phyloP scores from a whole-genome alignment of 805 yeast genomes.

The Candida jianshihensis region DNA sequence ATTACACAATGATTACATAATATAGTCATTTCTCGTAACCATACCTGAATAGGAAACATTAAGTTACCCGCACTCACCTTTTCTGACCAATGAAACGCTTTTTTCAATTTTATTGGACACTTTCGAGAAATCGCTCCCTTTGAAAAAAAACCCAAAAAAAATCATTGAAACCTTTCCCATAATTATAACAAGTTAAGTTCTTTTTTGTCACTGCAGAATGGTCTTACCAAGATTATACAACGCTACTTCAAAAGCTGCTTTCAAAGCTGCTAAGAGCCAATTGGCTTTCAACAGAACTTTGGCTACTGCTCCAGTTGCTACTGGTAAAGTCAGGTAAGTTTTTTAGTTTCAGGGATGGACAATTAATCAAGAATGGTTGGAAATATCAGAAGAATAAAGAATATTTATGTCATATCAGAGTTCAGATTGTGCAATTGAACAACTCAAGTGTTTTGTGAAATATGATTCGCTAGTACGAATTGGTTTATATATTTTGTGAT shows the following conservation, averaged over 20 bases:
- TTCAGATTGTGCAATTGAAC: too few relatives aligned
- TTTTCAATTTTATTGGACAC: constrained; percentile 5
- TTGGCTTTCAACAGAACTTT: constrained; percentile 64
- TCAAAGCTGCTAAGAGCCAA: constrained; percentile 84
- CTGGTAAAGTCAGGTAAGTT: constrained; percentile 87
- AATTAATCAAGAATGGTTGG: neutral
- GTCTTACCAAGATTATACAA: constrained; percentile 53
- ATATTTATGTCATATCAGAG: too few relatives aligned
- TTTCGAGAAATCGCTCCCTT: constrained; percentile 2
- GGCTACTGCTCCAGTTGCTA: constrained; percentile 69
- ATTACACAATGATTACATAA: neutral
- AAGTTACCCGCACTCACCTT: constrained; percentile 1
- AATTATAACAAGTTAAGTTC: constrained; percentile 1
- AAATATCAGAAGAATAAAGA: too few relatives aligned
- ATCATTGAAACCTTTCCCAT: constrained; percentile 1
- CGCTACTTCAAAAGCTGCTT: constrained; percentile 75
- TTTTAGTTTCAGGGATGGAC: constrained; percentile 1
- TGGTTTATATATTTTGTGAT: too few relatives aligned
- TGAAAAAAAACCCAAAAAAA: constrained; percentile 8
- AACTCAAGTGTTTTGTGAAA: too few relatives aligned
- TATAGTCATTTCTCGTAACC: constrained; percentile 1
- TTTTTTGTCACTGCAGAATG: constrained; percentile 24
- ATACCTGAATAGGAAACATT: neutral
- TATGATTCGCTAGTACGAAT: too few relatives aligned
- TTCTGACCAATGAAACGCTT: constrained; percentile 8